Evolutionary conservation across 495 filamentous ascomycete species (phyloP).

Genomic region (Podospora pseudoanserina): DNA sequence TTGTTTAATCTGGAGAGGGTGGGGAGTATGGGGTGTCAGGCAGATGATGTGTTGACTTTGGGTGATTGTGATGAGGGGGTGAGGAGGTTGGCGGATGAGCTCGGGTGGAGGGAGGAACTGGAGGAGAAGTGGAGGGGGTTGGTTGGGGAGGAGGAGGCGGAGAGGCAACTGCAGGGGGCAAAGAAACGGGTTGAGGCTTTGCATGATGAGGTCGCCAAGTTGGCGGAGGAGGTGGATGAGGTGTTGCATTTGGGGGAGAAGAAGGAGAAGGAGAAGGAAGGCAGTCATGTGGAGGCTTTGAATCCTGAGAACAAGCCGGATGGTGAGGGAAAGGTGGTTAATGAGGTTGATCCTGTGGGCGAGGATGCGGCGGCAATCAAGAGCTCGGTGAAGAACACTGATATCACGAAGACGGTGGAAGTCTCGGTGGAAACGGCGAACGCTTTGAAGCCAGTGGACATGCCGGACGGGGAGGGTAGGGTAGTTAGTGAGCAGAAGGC

Average conservation of each 20-base stretch:
- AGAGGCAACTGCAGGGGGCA: constrained; percentile 34
- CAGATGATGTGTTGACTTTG: constrained; percentile 40
- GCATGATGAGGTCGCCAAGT: constrained; percentile 34
- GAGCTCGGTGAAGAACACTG: neutral
- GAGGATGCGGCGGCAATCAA: neutral
- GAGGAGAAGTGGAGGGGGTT: constrained; percentile 49
- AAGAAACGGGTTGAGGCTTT: constrained; percentile 25
- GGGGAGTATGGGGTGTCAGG: constrained; percentile 64
- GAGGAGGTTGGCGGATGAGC: constrained; percentile 70
- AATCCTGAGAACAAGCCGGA: neutral
- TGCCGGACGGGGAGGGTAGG: neutral
- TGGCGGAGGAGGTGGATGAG: constrained; percentile 37
- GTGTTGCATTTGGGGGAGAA: constrained; percentile 34
- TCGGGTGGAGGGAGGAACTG: constrained; percentile 86
- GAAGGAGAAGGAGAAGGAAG: constrained; percentile 8
- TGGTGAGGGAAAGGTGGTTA: neutral
- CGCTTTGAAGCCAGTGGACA: neutral
- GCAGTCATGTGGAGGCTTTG: constrained; percentile 4
- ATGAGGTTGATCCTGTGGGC: no score
- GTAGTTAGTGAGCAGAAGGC: neutral
- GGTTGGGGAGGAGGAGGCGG: constrained; percentile 43
- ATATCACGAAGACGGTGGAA: neutral
- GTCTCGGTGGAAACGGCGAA: neutral
- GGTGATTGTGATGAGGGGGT: constrained; percentile 73
- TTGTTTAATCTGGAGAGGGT: constrained; percentile 88